Evolutionary conservation across 345 rosid species (phyloP).

Genomic region (Raphanus sativus): DNA sequence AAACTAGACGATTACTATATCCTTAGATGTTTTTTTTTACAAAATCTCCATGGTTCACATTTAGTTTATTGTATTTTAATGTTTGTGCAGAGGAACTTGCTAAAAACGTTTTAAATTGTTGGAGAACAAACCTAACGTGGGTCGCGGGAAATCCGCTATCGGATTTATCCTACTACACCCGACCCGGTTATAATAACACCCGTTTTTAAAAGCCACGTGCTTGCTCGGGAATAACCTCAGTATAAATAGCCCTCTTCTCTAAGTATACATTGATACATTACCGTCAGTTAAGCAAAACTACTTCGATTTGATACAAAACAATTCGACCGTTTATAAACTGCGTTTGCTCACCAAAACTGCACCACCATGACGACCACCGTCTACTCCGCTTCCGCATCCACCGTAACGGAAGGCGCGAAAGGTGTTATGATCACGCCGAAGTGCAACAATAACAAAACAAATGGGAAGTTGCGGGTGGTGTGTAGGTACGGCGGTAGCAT

Average conservation of each 20-base stretch:
- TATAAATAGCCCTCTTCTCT: neutral
- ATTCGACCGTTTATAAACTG: neutral
- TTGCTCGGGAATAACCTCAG: neutral
- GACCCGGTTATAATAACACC: too few relatives aligned
- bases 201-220: neutral
- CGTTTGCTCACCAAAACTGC: neutral
- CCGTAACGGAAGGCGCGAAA: slow-evolving; percentile 22
- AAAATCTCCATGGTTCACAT: too few relatives aligned
- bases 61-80: neutral
- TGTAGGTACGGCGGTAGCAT: slow-evolving; percentile 81
- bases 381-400: slow-evolving; percentile 13
- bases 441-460: neutral
- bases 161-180: neutral
- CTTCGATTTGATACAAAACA: too few relatives aligned
- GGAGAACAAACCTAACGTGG: neutral
- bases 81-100: neutral
- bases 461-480: slow-evolving; percentile 66
- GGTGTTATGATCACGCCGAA: neutral
- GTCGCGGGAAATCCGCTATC: neutral
- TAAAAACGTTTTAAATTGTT: too few relatives aligned
- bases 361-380: slow-evolving; percentile 36
- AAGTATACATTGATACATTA: too few relatives aligned
- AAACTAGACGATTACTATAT: too few relatives aligned
- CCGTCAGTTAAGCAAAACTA: neutral
- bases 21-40: too few relatives aligned